Base-by-base conservation (phyloP, 2,329 filamentous ascomycete species). In the Paraphaeosphaeria sporulosa region DNA sequence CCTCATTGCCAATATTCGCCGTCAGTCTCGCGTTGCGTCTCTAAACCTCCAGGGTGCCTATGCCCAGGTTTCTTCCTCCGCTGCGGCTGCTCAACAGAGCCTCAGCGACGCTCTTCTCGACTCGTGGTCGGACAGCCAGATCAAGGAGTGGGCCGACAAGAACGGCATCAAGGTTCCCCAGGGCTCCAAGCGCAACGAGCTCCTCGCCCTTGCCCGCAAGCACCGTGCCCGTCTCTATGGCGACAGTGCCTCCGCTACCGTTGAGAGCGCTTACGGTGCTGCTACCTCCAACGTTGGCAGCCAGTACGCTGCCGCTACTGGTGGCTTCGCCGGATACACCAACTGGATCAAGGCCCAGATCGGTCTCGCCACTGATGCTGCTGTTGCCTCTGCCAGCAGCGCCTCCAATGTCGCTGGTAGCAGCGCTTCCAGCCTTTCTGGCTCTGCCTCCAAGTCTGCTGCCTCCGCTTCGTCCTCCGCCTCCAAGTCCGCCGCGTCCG, bases 91-190 rank as follows among this genome's bases (percentile, higher is more conserved):
- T 1, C 90, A 93, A 68, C 83, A 89, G 54, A 90, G 88, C 50
- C 81, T 98, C 44, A 92, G 90, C 64, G 92, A 98, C 70, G 89
- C 90, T 71, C 83, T 97, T 55, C 90, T 98, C 72, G 89, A 96
- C 69, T 89, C 91, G 4, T 99, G 95, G 95, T 89, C 90, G 72
- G 94, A 97, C 73, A 89, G 86, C 71, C 84, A 96, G 78, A 85
- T 99, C 76, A 98, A 98, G 85, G 90, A 92, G 64, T 98, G 95
- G 82, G 89, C 89, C 57, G 94, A 98, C 82, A 92, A 94, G 85
- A 95, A 98, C 70, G 88, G 88, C 59, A 90, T 99, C 74, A 85
- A 85, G 82, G 92, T 97, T 53, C 95, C 95, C 10, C 94, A 98
- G 75, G 95, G 94, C 50, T 96, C 92, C 73, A 94, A 91, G 83